Base-by-base conservation (phyloP, 1,284 basidiomycete genomes). In the Stygiomarasmius scandens region DNA sequence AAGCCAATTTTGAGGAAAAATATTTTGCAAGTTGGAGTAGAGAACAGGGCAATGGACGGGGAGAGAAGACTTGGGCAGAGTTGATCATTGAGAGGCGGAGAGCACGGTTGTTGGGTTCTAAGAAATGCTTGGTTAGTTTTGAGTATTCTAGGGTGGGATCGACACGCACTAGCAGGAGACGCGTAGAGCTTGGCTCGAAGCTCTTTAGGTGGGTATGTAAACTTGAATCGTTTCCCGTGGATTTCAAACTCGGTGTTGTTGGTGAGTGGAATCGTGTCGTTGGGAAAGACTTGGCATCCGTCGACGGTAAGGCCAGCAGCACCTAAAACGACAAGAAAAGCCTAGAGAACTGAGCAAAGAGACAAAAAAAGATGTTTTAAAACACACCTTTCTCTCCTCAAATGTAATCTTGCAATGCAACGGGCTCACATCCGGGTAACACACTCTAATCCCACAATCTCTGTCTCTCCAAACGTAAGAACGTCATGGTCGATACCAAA, bases 61-160 rank as follows among this genome's bases (percentile, higher is more conserved):
- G 89, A 1, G 83, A 82, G 68, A 90, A 89, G 3, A 91, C 87
- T 62, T 88, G 80, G 0, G 86, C 86, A 56, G 84, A 85, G 32
- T 84, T 78, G 45, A 91, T 89, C 85, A 91, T 87, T 6, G 86
- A 89, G 59, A 91, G 78, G 25, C 89, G 82, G 2, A 86, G 76
- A 3, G 80, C 76, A 20, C 83, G 77, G 60, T 67, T 75, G 47
- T 62, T 66, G 45, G 65, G 74, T 59, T 66, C 70, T 74, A 54
- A 57, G 58, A 14, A 46, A 56, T 58, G 51, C 38, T 59, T 45
- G 23, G 5, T 27, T 43, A 48, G 29, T 32, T 41, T 43, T 43
- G 45, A 27, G 11, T 29, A 22, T 48, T 56, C 19, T 29, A 32
- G 10, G 49, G 25, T 44, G 8, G 25, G 20, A 50, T 20, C 12